Base-by-base conservation (phyloP, 331 rosid genomes). In the Acacia pycnantha region DNA sequence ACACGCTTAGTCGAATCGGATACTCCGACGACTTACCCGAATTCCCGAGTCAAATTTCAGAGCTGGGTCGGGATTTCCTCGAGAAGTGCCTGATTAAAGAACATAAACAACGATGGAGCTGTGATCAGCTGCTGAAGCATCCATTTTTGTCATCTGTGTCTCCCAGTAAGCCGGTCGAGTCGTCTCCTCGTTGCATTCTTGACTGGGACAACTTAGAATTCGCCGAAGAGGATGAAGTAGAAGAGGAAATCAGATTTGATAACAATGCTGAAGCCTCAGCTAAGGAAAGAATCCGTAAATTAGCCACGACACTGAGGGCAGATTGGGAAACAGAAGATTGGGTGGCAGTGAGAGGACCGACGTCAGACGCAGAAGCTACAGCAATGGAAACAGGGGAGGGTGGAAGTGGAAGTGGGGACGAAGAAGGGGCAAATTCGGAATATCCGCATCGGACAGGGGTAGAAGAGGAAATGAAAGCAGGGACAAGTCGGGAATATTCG, bases 131-230 rank as follows among this genome's bases (percentile, higher is more conserved):
- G 18, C 89, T 93, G 65, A 88, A 81, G 83, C 97, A 93, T 65
- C 97, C 95, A 8, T 91, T 88, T 79, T 11, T 93, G 62, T 81
- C 81, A 13, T 47, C 81, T 6, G 82, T 24, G 2, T 13, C 86
- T 2, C 80, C 87, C 6, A 40, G 41, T 44, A 31, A 77, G 16
- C 51, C 62, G 0, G 51, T 27, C 15, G 88, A 88, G 35, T 83
- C 82, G 0, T 93, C 97, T 46, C 97, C 97, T 2, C 90, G 95
- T 5, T 88, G 92, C 74, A 91, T 93, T 26, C 95, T 93, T 29
- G 92, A 93, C 77, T 87, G 91, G 88, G 73, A 44, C 31, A 69
- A 58, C 87, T 74, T 81, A 15, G 87, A 84, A 35, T 86, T 88
- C 78, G 79, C 53, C 41, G 84, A 62, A 16, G 85, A 86, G 4